Evolutionary conservation across 2,329 filamentous ascomycete genomes (phyloP).

Genomic region (Rhynchosporium secalis): DNA sequence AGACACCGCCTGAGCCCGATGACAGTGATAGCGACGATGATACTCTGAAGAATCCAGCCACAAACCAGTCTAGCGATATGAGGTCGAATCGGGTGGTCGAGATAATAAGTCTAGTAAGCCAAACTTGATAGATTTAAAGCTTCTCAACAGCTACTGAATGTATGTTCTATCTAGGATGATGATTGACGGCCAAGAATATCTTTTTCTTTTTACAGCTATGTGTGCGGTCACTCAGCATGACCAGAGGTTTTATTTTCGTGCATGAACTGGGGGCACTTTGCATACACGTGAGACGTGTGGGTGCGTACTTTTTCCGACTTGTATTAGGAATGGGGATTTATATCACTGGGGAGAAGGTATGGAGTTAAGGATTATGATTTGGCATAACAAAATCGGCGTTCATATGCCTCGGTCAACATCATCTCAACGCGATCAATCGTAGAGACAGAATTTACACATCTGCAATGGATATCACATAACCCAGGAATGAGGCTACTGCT

Average conservation of each 20-base stretch:
- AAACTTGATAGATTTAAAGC: no score
- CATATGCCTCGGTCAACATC: neutral
- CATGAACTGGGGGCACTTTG: constrained; percentile 15
- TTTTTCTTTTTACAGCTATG: neutral
- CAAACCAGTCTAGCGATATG: neutral
- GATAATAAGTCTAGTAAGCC: constrained; percentile 13
- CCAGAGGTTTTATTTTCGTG: neutral
- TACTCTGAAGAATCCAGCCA: neutral
- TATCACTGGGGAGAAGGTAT: neutral
- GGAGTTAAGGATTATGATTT: constrained; percentile 2
- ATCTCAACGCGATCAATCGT: neutral
- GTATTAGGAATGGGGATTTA: neutral
- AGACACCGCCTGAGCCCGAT: constrained; percentile 27
- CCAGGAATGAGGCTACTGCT: neutral
- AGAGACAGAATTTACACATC: neutral
- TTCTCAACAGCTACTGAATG: neutral
- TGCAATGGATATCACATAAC: neutral
- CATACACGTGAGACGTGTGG: constrained; percentile 15
- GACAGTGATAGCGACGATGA: constrained; percentile 31
- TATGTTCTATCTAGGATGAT: constrained; percentile 2
- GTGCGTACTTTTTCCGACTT: neutral
- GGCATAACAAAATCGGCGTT: constrained; percentile 10
- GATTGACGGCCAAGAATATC: constrained; percentile 1
- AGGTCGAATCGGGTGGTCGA: constrained; percentile 8
- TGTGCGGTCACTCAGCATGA: neutral